These are phyloP conservation scores for Quercus phellos DNA, from an alignment of 331 rosid species.

Conservation along the genomic window DNA sequence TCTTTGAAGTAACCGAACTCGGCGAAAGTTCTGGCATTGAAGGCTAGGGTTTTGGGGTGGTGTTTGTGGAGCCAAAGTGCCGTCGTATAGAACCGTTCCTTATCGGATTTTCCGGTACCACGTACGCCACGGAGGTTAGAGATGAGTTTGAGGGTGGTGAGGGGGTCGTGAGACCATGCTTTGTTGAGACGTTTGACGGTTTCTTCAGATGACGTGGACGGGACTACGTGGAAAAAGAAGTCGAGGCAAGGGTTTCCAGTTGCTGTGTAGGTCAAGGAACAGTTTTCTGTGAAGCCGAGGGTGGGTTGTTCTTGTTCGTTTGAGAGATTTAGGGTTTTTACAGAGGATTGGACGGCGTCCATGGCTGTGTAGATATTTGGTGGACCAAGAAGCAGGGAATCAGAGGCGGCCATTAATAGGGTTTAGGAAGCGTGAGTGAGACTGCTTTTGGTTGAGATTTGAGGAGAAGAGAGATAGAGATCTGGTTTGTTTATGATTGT, in stretches of 20 bases:
- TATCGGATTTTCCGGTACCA: background rate
- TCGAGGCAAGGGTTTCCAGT: background rate
- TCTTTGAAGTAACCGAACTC: conserved; percentile 8
- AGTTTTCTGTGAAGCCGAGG: background rate
- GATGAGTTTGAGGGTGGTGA: background rate
- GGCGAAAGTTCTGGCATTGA: background rate
- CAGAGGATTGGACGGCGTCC: no score
- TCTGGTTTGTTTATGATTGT: no score
- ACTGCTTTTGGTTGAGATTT: no score
- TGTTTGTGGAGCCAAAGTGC: conserved; percentile 8
- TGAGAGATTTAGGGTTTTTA: no score
- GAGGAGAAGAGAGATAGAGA: no score
- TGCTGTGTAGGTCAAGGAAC: background rate
- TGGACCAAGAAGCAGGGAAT: no score
- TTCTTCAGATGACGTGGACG: background rate
- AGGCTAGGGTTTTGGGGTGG: conserved; percentile 4
- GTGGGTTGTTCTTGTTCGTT: background rate
- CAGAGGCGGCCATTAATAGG: no score
- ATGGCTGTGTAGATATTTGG: no score
- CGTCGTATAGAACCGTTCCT: background rate
- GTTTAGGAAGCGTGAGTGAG: no score
- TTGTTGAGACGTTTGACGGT: background rate
- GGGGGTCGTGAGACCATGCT: no score
- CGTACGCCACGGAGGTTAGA: background rate
- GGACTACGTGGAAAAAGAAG: background rate